Evolutionary conservation across 306 rosid genomes (phyloP).

Genomic region (Gleditsia sinensis): DNA sequence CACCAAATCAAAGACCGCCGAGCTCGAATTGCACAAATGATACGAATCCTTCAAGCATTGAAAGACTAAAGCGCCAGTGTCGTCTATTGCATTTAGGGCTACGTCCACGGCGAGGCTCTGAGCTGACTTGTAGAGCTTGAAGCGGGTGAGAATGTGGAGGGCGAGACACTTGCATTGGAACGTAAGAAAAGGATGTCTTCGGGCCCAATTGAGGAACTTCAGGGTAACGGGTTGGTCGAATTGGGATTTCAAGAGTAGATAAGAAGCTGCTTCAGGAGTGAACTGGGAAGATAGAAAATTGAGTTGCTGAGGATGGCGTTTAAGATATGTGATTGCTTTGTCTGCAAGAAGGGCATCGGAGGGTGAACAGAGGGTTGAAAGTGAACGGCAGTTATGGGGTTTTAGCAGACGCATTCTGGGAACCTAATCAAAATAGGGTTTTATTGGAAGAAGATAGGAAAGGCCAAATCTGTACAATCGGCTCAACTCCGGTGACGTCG

Average conservation of each 20-base stretch:
- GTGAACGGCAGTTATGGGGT: conserved; percentile 25
- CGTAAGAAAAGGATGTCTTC: conserved; percentile 54
- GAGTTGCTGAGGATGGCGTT: conserved; percentile 68
- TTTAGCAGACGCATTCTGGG: conserved; percentile 43
- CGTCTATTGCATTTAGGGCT: conserved; percentile 39
- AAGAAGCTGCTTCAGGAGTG: conserved; percentile 75
- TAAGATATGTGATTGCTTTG: conserved; percentile 67
- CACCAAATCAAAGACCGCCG: conserved; percentile 72
- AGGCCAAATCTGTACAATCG: conserved; percentile 47
- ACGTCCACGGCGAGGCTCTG: conserved; percentile 75
- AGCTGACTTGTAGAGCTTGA: conserved; percentile 70
- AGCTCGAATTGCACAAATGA: conserved; percentile 59
- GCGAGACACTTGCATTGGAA: conserved; percentile 70
- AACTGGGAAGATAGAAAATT: conserved; percentile 54
- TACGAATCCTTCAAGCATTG: conserved; percentile 56
- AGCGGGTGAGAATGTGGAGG: conserved; percentile 82
- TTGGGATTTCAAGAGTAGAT: conserved; percentile 73
- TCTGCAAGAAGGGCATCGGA: conserved; percentile 46
- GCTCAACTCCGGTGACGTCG: conserved; percentile 69
- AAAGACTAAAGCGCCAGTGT: conserved; percentile 53
- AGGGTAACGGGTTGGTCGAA: conserved; percentile 49
- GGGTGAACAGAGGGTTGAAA: conserved; percentile 41
- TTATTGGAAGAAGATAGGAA: neutral
- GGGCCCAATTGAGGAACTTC: conserved; percentile 74
- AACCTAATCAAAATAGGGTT: neutral